Percentiles rank a stretch among this genome's conserved stretches.
These are phyloP conservation scores for Exsudoporus frostii DNA, from an alignment of 768 basidiomycete species.

Conservation along the genomic window DNA sequence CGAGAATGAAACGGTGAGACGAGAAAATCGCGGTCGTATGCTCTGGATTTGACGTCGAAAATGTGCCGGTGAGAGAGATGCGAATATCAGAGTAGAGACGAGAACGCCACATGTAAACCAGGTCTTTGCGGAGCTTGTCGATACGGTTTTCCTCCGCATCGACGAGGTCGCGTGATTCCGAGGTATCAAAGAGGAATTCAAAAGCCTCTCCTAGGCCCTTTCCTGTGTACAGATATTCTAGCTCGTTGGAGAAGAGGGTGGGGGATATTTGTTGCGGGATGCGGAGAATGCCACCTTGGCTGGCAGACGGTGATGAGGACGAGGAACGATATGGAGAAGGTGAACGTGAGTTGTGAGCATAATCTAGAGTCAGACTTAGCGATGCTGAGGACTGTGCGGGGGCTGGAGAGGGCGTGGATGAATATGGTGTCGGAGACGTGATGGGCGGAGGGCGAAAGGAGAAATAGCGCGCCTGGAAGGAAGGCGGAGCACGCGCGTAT, in stretches of 20 bases:
- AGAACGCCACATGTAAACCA: slow-evolving; percentile 96
- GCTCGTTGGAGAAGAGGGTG: slow-evolving; percentile 80
- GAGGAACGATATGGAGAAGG: slow-evolving; percentile 44
- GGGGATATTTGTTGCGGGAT: slow-evolving; percentile 69
- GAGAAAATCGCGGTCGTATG: slow-evolving; percentile 81
- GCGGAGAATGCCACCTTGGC: slow-evolving; percentile 49
- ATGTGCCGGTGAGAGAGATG: slow-evolving; percentile 71
- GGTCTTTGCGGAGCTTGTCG: slow-evolving; percentile 87
- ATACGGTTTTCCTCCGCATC: slow-evolving; percentile 55
- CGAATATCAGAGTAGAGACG: slow-evolving; percentile 91
- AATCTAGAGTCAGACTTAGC: slow-evolving; percentile 46
- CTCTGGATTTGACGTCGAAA: slow-evolving; percentile 61
- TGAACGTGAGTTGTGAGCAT: slow-evolving; percentile 39
- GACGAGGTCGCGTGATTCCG: slow-evolving; percentile 40
- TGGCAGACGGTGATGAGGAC: slow-evolving; percentile 46
- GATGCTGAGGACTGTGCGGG: slow-evolving; percentile 63
- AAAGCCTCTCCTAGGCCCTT: slow-evolving; percentile 86
- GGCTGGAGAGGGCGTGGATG: slow-evolving; percentile 46
- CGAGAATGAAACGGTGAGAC: slow-evolving; percentile 90
- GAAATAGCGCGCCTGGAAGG: slow-evolving; percentile 89
- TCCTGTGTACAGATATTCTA: slow-evolving; percentile 94
- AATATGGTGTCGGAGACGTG: slow-evolving; percentile 48
- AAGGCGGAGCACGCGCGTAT: slow-evolving; percentile 90
- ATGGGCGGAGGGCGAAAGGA: slow-evolving; percentile 62
- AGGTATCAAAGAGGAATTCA: slow-evolving; percentile 77